Evolutionary conservation across 495 filamentous ascomycete genomes (phyloP), one percentile per base, ranked within the genome.

Genomic region (Thermochaetoides thermophila): DNA sequence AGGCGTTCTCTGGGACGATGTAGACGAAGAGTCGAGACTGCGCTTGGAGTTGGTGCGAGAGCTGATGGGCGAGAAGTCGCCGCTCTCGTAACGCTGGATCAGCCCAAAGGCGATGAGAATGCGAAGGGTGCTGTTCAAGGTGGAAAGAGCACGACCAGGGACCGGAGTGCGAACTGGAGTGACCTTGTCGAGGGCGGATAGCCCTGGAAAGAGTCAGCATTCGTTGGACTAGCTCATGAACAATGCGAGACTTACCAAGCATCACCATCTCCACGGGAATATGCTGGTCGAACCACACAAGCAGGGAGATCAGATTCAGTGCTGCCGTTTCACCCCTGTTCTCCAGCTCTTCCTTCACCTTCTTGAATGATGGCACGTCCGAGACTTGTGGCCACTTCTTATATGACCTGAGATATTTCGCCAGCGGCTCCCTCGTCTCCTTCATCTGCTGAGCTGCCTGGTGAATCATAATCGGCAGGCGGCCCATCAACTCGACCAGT

Each of bases 401-500:
- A 34, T 78, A 81, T n/a, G 71, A 73, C 43, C 68, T 66, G 19
- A 85, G 57, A 42, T 83, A 86, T 38, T 63, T 71, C 4, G 73
- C 68, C 5, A 89, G 63, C 1, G 80, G 76, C 39, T 82, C 78
- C 14, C 68, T 59, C 0, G 75, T 84, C 2, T 73, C 70, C 28
- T 73, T 81, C 5, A 89, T 64, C 16, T 80, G 73, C 36, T 78
- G 76, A 7, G 79, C 78, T 4, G 81, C 77, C 3, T 79, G 76
- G 43, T 84, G 78, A 24, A 89, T 85, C 30, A 81, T 81, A 12
- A 86, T 53, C 10, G 82, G 82, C 8, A 87, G 58, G 38, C 72
- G 68, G 17, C 77, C 78, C 55, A 84, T 74, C 29, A 78, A 53
- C 26, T 71, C 59, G 1, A 84, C 79, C 16, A 87, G 45, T 34